Evolutionary conservation across 345 rosid genomes (phyloP).

Genomic region (Cardiospermum halicacabum): DNA sequence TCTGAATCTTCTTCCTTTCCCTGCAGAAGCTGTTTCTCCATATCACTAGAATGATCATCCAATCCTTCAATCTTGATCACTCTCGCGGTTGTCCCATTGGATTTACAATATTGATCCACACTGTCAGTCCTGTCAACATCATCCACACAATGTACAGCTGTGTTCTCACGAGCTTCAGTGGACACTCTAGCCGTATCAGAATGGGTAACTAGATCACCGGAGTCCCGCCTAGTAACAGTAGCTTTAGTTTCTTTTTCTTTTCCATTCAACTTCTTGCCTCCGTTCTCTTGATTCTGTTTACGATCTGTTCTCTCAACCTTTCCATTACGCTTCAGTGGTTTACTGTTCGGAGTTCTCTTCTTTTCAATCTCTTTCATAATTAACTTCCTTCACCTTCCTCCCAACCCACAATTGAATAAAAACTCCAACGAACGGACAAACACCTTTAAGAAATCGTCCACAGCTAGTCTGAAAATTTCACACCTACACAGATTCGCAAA

Average conservation of each 20-base stretch:
- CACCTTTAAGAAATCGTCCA: background rate
- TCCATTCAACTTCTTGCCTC: conserved; percentile 30
- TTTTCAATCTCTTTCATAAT: conserved; percentile 48
- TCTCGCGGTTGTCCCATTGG: conserved; percentile 14
- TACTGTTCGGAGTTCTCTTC: conserved; percentile 47
- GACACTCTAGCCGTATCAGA: conserved; percentile 49
- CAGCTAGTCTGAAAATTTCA: background rate
- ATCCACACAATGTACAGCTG: conserved; percentile 63
- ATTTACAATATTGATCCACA: conserved; percentile 28
- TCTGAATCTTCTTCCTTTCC: conserved; percentile 52
- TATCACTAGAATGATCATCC: conserved; percentile 36
- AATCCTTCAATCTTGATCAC: conserved; percentile 26
- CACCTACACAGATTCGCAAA: conserved; percentile 13
- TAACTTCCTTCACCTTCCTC: conserved; percentile 10
- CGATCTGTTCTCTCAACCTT: conserved; percentile 46
- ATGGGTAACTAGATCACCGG: conserved; percentile 44
- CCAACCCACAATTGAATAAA: conserved; percentile 17
- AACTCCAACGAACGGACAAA: background rate
- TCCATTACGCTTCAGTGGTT: conserved; percentile 48
- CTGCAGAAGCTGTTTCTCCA: conserved; percentile 35
- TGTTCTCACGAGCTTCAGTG: conserved; percentile 47
- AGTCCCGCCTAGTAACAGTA: conserved; percentile 34
- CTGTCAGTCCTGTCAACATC: conserved; percentile 44
- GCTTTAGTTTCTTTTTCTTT: conserved; percentile 47
- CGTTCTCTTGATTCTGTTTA: conserved; percentile 42